Percentiles rank a stretch among this genome's conserved stretches.
Conservation (phyloP, 2,329 filamentous ascomycete species). For the Penicillium sp. region DNA sequence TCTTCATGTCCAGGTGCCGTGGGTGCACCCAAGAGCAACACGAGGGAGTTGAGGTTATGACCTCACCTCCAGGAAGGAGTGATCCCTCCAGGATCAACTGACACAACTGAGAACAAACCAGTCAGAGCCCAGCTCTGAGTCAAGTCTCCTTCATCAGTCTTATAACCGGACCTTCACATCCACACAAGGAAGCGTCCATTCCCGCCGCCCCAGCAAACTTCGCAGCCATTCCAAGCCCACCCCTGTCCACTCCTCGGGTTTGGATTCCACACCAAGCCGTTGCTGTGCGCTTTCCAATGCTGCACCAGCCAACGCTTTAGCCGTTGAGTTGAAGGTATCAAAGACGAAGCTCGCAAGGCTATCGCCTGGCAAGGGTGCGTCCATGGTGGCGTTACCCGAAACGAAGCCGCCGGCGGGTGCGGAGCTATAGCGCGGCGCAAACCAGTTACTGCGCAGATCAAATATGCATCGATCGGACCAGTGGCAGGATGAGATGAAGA, state of each 20-base stretch:
- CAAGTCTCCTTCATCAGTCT: constrained; percentile 15
- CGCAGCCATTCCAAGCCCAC: constrained; percentile 84
- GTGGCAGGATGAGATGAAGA: constrained; percentile 88
- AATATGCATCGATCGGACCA: constrained; percentile 92
- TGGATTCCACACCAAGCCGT: constrained; percentile 37
- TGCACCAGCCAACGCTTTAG: constrained; percentile 65
- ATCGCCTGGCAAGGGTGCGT: constrained; percentile 29
- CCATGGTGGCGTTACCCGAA: constrained; percentile 17
- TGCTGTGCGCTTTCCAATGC: constrained; percentile 63
- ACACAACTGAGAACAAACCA: not conserved
- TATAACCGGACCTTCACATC: constrained; percentile 81
- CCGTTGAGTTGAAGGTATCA: constrained; percentile 67
- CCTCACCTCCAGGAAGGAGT: not conserved
- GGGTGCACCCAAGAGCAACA: not conserved
- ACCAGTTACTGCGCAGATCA: constrained; percentile 91
- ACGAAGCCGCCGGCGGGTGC: constrained; percentile 23
- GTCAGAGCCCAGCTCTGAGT: not conserved
- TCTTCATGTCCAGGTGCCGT: not conserved
- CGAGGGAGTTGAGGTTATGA: not conserved
- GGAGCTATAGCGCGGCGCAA: constrained; percentile 68
- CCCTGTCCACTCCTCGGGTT: constrained; percentile 68
- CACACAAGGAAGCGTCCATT: constrained; percentile 90
- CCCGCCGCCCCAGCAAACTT: constrained; percentile 75
- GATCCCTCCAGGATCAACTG: too few species aligned
- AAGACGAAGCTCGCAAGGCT: constrained; percentile 41